Conservation (phyloP, 129 eudicot genomes). For the Saposhnikovia divaricata region DNA sequence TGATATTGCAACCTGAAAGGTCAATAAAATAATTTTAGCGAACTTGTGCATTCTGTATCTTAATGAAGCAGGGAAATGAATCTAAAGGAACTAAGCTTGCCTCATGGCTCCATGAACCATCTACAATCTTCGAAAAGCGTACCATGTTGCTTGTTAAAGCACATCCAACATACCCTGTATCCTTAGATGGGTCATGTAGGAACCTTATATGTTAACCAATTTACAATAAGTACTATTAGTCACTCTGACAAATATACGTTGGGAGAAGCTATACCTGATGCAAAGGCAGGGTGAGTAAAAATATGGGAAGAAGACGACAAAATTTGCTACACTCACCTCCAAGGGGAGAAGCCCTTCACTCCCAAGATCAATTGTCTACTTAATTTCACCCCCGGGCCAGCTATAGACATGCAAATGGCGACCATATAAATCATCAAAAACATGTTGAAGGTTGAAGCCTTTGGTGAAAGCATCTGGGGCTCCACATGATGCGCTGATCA, state of each 20-base stretch:
- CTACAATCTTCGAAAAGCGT: constrained; percentile 71
- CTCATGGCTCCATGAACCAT: constrained; percentile 89
- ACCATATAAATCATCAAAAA: constrained; percentile 79
- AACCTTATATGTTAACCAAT: constrained; percentile 59
- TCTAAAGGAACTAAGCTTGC: constrained; percentile 17
- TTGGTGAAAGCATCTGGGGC: constrained; percentile 82
- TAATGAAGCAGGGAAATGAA: neutral
- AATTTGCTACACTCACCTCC: constrained; percentile 34
- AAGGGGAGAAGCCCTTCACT: constrained; percentile 44
- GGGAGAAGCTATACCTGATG: neutral
- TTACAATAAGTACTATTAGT: neutral
- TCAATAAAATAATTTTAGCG: neutral
- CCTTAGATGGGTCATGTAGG: constrained; percentile 88
- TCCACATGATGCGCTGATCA: constrained; percentile 98
- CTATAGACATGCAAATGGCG: constrained; percentile 87
- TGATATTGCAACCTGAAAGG: constrained; percentile 42
- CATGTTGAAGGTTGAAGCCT: constrained; percentile 89
- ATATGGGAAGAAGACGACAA: neutral
- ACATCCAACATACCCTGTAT: constrained; percentile 86
- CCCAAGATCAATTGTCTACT: constrained; percentile 85
- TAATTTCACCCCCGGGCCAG: constrained; percentile 89
- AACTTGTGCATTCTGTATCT: neutral
- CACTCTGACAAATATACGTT: neutral
- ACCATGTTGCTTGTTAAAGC: constrained; percentile 92
- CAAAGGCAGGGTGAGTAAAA: neutral